Conservation (phyloP, 768 basidiomycete genomes). For the Flagelloscypha sp. region DNA sequence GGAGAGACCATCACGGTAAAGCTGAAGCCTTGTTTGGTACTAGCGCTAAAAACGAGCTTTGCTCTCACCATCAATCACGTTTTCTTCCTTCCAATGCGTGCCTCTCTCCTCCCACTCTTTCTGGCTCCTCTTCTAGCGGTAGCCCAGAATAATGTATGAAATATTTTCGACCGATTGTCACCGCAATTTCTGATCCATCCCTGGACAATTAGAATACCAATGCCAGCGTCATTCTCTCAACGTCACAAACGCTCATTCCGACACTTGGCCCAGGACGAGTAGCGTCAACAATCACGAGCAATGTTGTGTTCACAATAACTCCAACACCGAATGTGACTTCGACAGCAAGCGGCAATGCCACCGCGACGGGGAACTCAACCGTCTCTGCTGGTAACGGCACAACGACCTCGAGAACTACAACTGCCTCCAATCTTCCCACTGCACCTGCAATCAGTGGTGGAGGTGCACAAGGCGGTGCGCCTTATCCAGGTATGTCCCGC, state of each 20-base stretch:
- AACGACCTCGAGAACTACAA: conserved; percentile 26
- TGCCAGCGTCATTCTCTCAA: too few species aligned
- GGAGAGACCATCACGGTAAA: too few species aligned
- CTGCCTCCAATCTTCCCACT: conserved; percentile 45
- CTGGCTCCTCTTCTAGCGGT: conserved; percentile 30
- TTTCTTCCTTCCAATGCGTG: conserved; percentile 21
- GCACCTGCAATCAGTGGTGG: conserved; percentile 54
- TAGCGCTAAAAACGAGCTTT: conserved; percentile 54
- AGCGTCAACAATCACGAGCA: background rate
- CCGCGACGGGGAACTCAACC: conserved; percentile 16
- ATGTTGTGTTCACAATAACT: background rate
- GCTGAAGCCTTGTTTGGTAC: conserved; percentile 49
- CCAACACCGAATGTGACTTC: conserved; percentile 6
- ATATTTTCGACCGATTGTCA: background rate
- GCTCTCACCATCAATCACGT: conserved; percentile 17
- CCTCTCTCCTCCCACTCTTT: conserved; percentile 25
- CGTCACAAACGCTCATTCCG: background rate
- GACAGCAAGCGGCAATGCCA: conserved; percentile 10
- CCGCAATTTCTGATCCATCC: too few species aligned
- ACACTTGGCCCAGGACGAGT: background rate
- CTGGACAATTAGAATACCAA: too few species aligned
- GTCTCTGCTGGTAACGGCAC: conserved; percentile 18
- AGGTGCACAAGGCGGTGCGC: conserved; percentile 41
- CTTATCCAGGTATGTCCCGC: conserved; percentile 58
- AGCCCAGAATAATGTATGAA: conserved; percentile 31